These are phyloP conservation scores for Stylosanthes scabra DNA, from an alignment of 331 rosid genomes.

Conservation along the genomic window DNA sequence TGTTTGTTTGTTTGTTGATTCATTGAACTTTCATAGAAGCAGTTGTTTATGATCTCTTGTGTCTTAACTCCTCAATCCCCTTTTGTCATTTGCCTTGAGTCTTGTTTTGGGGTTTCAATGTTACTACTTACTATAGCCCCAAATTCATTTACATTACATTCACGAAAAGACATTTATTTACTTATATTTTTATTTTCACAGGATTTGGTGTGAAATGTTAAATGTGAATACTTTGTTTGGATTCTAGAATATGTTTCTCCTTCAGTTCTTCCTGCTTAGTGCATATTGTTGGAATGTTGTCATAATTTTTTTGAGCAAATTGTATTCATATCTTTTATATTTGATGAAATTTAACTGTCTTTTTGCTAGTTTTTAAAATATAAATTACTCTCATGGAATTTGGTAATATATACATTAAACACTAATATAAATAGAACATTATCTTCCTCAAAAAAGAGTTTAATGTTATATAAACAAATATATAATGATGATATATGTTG, in stretches of 20 bases:
- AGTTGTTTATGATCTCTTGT: slow-evolving; percentile 30
- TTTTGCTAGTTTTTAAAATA: too few relatives aligned
- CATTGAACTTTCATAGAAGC: slow-evolving; percentile 39
- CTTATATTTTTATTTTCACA: slow-evolving; percentile 25
- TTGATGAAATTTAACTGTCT: too few relatives aligned
- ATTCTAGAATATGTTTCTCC: slow-evolving; percentile 1
- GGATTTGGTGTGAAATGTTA: slow-evolving; percentile 50
- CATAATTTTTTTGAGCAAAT: too few relatives aligned
- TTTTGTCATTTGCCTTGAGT: slow-evolving; percentile 25
- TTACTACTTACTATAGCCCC: slow-evolving; percentile 7
- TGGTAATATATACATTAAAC: too few relatives aligned
- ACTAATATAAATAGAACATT: too few relatives aligned
- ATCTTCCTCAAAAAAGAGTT: too few relatives aligned
- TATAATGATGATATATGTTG: too few relatives aligned
- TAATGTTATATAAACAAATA: too few relatives aligned
- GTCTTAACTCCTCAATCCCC: neutral
- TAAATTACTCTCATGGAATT: too few relatives aligned
- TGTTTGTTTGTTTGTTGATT: slow-evolving; percentile 54
- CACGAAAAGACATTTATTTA: slow-evolving; percentile 26
- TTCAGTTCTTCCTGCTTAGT: neutral
- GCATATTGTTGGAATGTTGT: too few relatives aligned
- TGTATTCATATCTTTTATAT: too few relatives aligned
- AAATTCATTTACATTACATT: slow-evolving; percentile 35
- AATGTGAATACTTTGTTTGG: slow-evolving; percentile 1
- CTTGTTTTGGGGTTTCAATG: slow-evolving; percentile 24